These are phyloP conservation scores for Diplodia corticola DNA, from an alignment of 2,329 filamentous ascomycete species.

Conservation along the genomic window DNA sequence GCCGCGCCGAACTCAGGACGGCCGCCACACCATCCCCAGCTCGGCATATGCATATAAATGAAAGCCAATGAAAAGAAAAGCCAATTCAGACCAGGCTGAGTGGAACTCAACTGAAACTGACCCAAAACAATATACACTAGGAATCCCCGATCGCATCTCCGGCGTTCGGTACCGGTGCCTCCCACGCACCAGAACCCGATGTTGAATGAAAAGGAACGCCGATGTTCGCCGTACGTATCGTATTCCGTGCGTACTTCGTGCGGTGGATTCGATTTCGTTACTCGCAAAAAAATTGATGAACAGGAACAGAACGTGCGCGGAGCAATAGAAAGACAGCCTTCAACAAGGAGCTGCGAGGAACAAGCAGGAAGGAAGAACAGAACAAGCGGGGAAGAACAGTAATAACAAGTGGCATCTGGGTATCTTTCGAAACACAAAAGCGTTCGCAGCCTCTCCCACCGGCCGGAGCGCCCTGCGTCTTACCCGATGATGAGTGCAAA, in stretches of 20 bases:
- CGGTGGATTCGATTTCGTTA: background rate
- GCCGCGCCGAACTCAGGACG: background rate
- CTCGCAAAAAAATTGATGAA: background rate
- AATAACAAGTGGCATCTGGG: background rate
- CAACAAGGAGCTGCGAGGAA: background rate
- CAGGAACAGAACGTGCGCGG: background rate
- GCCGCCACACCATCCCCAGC: conserved; percentile 4
- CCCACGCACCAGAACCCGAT: conserved; percentile 6
- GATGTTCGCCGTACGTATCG: background rate
- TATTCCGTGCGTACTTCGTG: background rate
- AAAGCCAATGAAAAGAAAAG: background rate
- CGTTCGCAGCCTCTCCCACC: conserved; percentile 22
- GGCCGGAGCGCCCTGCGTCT: conserved; percentile 22
- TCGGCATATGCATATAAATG: background rate
- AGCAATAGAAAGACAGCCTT: background rate
- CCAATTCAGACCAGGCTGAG: background rate
- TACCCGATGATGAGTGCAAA: conserved; percentile 16
- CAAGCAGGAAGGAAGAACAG: background rate
- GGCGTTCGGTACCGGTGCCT: background rate
- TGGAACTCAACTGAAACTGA: background rate
- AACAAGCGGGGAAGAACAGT: background rate
- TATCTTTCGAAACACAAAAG: conserved; percentile 22
- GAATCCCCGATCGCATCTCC: background rate
- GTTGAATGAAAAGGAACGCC: background rate
- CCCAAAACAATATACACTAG: background rate